Evolutionary conservation across 2,329 filamentous ascomycete genomes (phyloP).

Genomic region (Aspergillus hiratsukae): DNA sequence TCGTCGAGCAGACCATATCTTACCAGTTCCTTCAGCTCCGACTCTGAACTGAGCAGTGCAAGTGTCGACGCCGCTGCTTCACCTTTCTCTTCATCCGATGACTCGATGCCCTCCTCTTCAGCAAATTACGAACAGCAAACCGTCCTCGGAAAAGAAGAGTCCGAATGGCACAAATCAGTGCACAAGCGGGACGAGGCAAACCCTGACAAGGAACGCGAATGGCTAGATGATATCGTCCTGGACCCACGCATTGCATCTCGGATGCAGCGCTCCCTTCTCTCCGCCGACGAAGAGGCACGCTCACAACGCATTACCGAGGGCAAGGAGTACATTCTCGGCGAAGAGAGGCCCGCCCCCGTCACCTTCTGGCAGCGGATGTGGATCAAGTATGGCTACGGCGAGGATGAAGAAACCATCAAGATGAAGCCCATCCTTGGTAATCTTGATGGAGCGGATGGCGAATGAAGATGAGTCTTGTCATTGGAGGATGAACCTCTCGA

Average conservation of each 20-base stretch:
- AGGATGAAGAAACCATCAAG: constrained; percentile 35
- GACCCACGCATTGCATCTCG: constrained; percentile 70
- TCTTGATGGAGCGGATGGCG: constrained; percentile 29
- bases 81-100: constrained; percentile 39
- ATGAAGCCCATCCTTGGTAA: constrained; percentile 40
- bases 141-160: constrained; percentile 66
- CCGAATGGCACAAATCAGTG: constrained; percentile 78
- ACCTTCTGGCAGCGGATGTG: constrained; percentile 37
- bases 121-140: constrained; percentile 59
- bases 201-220: constrained; percentile 63
- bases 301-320: constrained; percentile 59
- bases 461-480: constrained; percentile 6
- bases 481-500: background rate
- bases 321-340: constrained; percentile 66
- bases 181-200: constrained; percentile 52
- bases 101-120: constrained; percentile 22
- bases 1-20: constrained; percentile 38
- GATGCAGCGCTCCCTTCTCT: constrained; percentile 75
- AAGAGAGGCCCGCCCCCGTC: constrained; percentile 40
- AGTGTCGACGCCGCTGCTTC: constrained; percentile 16
- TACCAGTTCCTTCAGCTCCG: constrained; percentile 20
- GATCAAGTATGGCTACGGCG: constrained; percentile 39
- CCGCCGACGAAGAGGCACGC: constrained; percentile 63
- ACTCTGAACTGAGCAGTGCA: constrained; percentile 15
- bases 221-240: constrained; percentile 68